Base-by-base conservation (phyloP, 768 basidiomycete genomes). In the Leccinum uliginosum region DNA sequence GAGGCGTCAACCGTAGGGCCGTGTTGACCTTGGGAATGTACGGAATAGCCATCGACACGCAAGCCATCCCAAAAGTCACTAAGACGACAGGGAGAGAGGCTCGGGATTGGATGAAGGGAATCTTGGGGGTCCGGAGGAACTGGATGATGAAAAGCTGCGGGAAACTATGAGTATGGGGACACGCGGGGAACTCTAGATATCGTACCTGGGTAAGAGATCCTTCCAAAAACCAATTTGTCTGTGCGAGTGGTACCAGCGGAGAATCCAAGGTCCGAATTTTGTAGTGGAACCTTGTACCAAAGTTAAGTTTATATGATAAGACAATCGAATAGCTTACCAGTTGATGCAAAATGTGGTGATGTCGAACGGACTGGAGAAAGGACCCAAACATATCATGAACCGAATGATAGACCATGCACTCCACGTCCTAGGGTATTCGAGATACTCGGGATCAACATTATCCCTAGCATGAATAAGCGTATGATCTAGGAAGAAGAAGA, bases 381-480 rank as follows among this genome's bases (percentile, higher is more conserved):
- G 72, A 8, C 72, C 74, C 3, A 73, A 3, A 53, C 66, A 75
- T 27, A 73, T 29, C 72, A 73, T 73, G 64, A 73, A 75, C 17
- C 66, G 65, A 30, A 70, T 23, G 44, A 73, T 73, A n/a, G 74
- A 74, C 59, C 62, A 62, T 21, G 72, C 73, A 53, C 63, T 64
- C 72, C 65, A 70, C 34, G 65, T 62, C 56, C 51, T 74, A 12
- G 72, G 72, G 23, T 47, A 43, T 55, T 65, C 66, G 11, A 73
- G 67, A 59, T 71, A 73, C 59, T 73, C 74, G 1, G 71, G 69
- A 53, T 73, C 74, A 53, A 73, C 74, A 14, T 75, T 74, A 53
- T 73, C 72, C 74, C 69, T 70, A 45, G 11, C 14, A 40, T 11
- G 19, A 11, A 47, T 73, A 15, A 63, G 53, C 40, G 9, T 35